Evolutionary conservation across 805 yeast species (phyloP), one percentile per base, ranked within the genome.

Genomic region (Candida oleophila): DNA sequence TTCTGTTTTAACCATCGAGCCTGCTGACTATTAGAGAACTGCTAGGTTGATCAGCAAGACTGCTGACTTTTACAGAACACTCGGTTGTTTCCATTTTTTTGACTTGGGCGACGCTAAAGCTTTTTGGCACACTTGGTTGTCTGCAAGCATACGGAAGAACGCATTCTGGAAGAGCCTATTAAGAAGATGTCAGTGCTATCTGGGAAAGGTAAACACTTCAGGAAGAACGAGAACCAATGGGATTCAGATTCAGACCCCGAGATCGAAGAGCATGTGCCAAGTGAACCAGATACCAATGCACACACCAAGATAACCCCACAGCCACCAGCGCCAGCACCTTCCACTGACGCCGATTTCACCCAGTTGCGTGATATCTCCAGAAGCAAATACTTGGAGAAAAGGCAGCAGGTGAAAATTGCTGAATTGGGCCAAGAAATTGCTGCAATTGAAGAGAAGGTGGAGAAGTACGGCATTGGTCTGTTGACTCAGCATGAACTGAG

Each of bases 341-440:
- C 11, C 30, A 16, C 22, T 18, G n/a, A n/a, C 19, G 42, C 25
- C 9, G 44, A 51, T 21, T 47, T 43, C 36, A 47, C 45, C 2
- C 16, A 32, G 5, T 43, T 51, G 21, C 19, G 59, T 38, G 50
- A 52, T 30, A 22, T 41, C 3, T 62, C 65, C 11, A 45, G 64
- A 25, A 52, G 47, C 34, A 46, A 55, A n/a, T 61, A 61, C 42
- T 49, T 61, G 11, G 37, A 53, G 35, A 54, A 56, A 20, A 42
- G 66, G 36, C 59, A 61, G 38, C 47, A 49, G 16, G 37, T 49
- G 25, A 60, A 61, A 38, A 34, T 61, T 4, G 34, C 40, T 14
- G 59, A 60, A 41, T 43, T 60, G 11, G 49, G 53, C n/a, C 15
- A 38, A 14, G 55, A 61, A 41, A 41, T 63, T 2, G 41, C 43